Evolutionary conservation across 257 asterid genomes (phyloP).

Genomic region (Echites panduratus): DNA sequence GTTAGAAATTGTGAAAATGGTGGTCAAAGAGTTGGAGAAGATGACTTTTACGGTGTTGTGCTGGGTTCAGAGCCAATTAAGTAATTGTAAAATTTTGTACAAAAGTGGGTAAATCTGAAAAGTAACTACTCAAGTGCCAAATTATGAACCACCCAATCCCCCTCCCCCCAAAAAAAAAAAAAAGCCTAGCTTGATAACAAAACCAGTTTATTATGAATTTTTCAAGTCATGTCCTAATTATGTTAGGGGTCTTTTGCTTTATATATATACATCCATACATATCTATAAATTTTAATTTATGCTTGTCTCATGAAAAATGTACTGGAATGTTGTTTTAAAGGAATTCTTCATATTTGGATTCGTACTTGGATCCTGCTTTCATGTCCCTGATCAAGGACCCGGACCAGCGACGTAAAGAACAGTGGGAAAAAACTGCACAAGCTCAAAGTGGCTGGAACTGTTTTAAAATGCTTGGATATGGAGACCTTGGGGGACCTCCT

Average conservation of each 20-base stretch:
- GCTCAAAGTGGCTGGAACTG: conserved; percentile 67
- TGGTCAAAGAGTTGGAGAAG: no score
- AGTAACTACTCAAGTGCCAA: no score
- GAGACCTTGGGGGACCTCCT: conserved; percentile 82
- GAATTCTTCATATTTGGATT: conserved; percentile 67
- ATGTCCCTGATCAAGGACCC: conserved; percentile 92
- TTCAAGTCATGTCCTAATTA: background rate
- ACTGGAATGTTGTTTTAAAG: conserved; percentile 27
- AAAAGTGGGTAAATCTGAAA: no score
- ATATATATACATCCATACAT: background rate
- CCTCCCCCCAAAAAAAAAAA: no score
- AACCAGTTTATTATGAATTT: background rate
- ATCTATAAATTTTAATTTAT: background rate
- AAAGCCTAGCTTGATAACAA: background rate
- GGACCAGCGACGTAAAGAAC: conserved; percentile 78
- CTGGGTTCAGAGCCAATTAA: no score
- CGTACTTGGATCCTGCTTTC: conserved; percentile 88
- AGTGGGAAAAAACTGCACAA: conserved; percentile 85
- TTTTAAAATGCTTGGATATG: conserved; percentile 80
- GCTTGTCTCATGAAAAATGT: background rate
- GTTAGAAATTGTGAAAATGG: no score
- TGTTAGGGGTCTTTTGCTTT: background rate
- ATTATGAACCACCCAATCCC: no score
- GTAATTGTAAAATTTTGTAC: no score
- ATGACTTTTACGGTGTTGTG: no score